phyloP scores from a whole-genome alignment of 768 basidiomycete genomes.

The Agrocybe pediades region DNA sequence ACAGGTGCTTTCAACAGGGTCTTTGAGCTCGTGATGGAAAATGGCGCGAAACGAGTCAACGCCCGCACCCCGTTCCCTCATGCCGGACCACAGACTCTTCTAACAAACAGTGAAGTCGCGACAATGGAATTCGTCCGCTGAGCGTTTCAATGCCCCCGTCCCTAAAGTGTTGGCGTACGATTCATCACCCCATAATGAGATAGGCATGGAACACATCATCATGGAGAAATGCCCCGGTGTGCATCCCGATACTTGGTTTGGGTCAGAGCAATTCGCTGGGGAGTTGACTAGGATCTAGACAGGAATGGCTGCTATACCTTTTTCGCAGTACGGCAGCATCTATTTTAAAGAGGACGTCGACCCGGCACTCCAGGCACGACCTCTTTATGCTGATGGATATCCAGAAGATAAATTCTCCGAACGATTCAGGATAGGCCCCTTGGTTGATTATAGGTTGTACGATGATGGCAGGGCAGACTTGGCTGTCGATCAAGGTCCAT shows the following conservation, averaged over 20 bases:
- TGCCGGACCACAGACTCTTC: slow-evolving; percentile 20
- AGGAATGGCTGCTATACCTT: not conserved
- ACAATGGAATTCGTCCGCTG: slow-evolving; percentile 29
- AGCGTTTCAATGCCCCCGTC: slow-evolving; percentile 19
- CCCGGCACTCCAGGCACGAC: not conserved
- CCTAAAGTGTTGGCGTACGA: slow-evolving; percentile 28
- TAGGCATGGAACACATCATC: slow-evolving; percentile 30
- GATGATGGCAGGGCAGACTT: slow-evolving; percentile 3
- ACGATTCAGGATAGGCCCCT: slow-evolving; percentile 11
- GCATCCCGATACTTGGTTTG: not conserved
- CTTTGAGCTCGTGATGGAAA: slow-evolving; percentile 25
- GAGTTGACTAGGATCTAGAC: not conserved
- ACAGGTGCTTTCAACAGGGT: slow-evolving; percentile 25
- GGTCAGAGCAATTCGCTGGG: not conserved
- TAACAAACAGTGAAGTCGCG: slow-evolving; percentile 32
- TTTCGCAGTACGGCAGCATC: slow-evolving; percentile 13
- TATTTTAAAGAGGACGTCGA: slow-evolving; percentile 12
- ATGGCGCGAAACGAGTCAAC: slow-evolving; percentile 20
- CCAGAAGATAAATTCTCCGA: not conserved
- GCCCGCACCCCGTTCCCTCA: slow-evolving; percentile 25
- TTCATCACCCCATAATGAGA: slow-evolving; percentile 7
- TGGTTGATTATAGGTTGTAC: slow-evolving; percentile 7
- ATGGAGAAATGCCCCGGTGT: slow-evolving; percentile 18
- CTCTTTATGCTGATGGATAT: slow-evolving; percentile 4
- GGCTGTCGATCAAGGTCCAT: slow-evolving; percentile 11